A percentile compares a stretch with the other conserved stretches of the same genome.
phyloP scores from a whole-genome alignment of 768 basidiomycete species.

The Polyporus arcularius region DNA sequence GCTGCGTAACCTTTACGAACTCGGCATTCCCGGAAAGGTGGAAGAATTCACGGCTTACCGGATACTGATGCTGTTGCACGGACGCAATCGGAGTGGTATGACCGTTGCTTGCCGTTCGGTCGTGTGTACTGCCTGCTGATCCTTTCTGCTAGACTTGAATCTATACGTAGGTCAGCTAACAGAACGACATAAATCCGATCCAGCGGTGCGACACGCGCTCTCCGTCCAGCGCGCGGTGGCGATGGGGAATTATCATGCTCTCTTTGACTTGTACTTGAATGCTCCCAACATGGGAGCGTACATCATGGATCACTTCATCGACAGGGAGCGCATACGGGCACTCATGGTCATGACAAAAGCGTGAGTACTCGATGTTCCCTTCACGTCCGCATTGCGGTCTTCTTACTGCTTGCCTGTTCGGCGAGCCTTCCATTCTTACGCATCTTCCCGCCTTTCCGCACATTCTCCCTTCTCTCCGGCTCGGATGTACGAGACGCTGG shows the following conservation, averaged over 20 bases:
- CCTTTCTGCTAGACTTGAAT: slow-evolving; percentile 74
- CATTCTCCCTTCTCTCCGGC: not conserved
- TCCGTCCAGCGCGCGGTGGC: slow-evolving; percentile 85
- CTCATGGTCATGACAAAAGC: slow-evolving; percentile 90
- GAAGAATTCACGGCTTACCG: slow-evolving; percentile 98
- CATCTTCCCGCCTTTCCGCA: not conserved
- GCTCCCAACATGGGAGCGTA: slow-evolving; percentile 98
- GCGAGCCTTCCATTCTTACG: not conserved
- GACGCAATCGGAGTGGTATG: slow-evolving; percentile 90
- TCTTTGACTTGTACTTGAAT: slow-evolving; percentile 81
- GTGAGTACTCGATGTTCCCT: slow-evolving; percentile 50
- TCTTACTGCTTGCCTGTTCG: slow-evolving; percentile 2
- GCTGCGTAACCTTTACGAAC: slow-evolving; percentile 86
- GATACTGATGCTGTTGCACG: slow-evolving; percentile 93
- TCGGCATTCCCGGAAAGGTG: slow-evolving; percentile 88
- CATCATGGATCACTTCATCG: slow-evolving; percentile 98
- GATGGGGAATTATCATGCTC: slow-evolving; percentile 90
- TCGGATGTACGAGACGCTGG: not conserved
- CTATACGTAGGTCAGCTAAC: slow-evolving; percentile 97
- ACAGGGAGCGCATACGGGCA: slow-evolving; percentile 84
- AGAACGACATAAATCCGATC: slow-evolving; percentile 79
- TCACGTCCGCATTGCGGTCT: not conserved
- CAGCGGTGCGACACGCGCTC: slow-evolving; percentile 86
- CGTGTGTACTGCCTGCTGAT: slow-evolving; percentile 5
- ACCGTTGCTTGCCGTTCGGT: slow-evolving; percentile 3